Conservation (phyloP, 257 asterid species). For the Salvia miltiorrhiza region DNA sequence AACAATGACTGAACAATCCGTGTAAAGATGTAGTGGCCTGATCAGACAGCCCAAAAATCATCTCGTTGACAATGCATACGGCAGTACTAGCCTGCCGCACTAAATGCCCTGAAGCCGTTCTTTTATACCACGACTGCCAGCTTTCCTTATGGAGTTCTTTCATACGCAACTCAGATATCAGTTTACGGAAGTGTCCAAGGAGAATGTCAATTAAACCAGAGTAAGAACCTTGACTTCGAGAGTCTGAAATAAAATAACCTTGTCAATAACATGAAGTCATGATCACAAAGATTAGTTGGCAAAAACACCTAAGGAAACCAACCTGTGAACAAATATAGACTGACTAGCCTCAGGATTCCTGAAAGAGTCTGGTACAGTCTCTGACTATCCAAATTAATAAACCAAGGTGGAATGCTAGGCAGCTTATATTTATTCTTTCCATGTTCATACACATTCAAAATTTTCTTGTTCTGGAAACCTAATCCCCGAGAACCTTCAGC, state of each 20-base stretch:
- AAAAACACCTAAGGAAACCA: conserved; percentile 22
- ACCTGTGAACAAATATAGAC: conserved; percentile 76
- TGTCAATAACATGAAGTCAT: not conserved
- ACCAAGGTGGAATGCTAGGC: conserved; percentile 97
- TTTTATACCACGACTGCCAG: conserved; percentile 85
- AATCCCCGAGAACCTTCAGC: conserved; percentile 30
- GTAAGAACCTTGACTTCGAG: conserved; percentile 62
- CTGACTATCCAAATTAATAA: conserved; percentile 60
- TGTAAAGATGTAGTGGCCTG: conserved; percentile 43
- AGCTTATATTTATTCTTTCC: conserved; percentile 49
- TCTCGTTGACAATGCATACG: conserved; percentile 78
- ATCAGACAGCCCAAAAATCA: conserved; percentile 84
- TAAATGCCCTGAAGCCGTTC: conserved; percentile 71
- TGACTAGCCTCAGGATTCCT: conserved; percentile 77
- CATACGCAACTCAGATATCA: conserved; percentile 61
- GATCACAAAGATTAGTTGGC: conserved; percentile 1
- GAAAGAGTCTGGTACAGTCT: conserved; percentile 75
- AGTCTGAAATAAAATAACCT: conserved; percentile 39
- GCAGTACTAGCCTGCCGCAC: conserved; percentile 94
- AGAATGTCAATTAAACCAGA: conserved; percentile 71
- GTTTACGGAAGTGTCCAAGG: conserved; percentile 67
- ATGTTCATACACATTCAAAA: conserved; percentile 29
- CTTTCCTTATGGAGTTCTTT: conserved; percentile 61
- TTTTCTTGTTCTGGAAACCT: conserved; percentile 39
- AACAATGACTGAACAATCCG: conserved; percentile 40